Conservation (phyloP, 495 filamentous ascomycete species). For the Penicillium atrosanguineum region DNA sequence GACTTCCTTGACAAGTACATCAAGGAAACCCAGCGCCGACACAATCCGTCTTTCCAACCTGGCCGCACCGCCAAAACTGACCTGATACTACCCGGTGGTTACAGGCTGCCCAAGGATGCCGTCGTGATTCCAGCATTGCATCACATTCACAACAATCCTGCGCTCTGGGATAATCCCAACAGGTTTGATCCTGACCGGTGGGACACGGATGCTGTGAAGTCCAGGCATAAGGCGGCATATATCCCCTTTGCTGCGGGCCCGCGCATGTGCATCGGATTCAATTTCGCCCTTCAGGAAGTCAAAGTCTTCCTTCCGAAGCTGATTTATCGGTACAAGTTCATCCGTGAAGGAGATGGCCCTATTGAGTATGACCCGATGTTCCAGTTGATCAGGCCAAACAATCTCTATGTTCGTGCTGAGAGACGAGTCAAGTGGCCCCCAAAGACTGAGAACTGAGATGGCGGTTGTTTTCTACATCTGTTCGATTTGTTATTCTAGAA, state of each 20-base stretch:
- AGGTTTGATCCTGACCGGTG: constrained; percentile 55
- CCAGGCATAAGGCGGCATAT: constrained; percentile 43
- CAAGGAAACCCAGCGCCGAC: constrained; percentile 56
- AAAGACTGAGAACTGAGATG: constrained; percentile 10
- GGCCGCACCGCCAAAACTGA: constrained; percentile 50
- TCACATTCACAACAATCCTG: constrained; percentile 52
- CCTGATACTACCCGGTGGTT: constrained; percentile 54
- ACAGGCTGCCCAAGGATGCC: constrained; percentile 43
- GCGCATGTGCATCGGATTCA: constrained; percentile 56
- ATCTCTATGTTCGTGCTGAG: constrained; percentile 50
- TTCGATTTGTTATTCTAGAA: not conserved
- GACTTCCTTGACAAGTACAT: constrained; percentile 53
- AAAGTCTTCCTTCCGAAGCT: constrained; percentile 51
- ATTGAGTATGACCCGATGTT: constrained; percentile 59
- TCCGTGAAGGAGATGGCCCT: constrained; percentile 33
- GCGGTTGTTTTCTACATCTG: not conserved
- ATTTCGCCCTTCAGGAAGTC: constrained; percentile 54
- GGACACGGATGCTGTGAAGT: constrained; percentile 49
- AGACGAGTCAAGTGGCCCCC: constrained; percentile 44
- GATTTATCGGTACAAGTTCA: constrained; percentile 52
- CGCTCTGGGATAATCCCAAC: constrained; percentile 49
- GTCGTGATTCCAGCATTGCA: constrained; percentile 50
- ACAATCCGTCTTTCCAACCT: constrained; percentile 56
- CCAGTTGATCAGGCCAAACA: constrained; percentile 54
- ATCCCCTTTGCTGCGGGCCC: constrained; percentile 51